A percentile compares a stretch with the other conserved stretches of the same genome.
phyloP scores from a whole-genome alignment of 2,329 filamentous ascomycete species.

The Fusarium chuoi region DNA sequence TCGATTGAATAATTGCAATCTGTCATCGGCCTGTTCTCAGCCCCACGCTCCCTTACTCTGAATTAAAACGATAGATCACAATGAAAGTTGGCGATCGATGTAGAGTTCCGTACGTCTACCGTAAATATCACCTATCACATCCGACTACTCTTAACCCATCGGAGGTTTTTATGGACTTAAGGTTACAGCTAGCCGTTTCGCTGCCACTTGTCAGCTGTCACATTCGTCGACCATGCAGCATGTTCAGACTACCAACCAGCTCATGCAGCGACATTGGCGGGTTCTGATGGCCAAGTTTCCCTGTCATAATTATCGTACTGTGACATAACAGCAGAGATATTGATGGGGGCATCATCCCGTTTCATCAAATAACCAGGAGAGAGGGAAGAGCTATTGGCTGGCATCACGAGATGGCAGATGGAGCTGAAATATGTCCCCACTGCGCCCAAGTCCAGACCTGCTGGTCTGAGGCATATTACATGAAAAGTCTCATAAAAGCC shows the following conservation, averaged over 20 bases:
- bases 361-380: background rate
- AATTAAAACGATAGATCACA: background rate
- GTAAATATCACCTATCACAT: background rate
- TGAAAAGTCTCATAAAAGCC: too few species aligned
- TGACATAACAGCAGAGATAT: too few species aligned
- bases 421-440: background rate
- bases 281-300: background rate
- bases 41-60: background rate
- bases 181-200: background rate
- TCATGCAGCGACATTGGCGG: background rate
- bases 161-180: background rate
- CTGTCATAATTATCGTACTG: background rate
- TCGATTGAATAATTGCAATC: background rate
- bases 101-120: background rate
- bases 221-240: background rate
- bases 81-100: background rate
- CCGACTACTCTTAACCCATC: background rate
- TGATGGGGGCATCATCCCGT: fast-evolving
- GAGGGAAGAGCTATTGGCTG: too few species aligned
- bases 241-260: background rate
- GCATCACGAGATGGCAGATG: too few species aligned
- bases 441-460: background rate
- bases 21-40: background rate
- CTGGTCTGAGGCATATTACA: background rate
- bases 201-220: background rate